These are phyloP conservation scores for Pythium pectinolyticum DNA, from an alignment of 352 stramenopile genomes.

Conservation along the genomic window DNA sequence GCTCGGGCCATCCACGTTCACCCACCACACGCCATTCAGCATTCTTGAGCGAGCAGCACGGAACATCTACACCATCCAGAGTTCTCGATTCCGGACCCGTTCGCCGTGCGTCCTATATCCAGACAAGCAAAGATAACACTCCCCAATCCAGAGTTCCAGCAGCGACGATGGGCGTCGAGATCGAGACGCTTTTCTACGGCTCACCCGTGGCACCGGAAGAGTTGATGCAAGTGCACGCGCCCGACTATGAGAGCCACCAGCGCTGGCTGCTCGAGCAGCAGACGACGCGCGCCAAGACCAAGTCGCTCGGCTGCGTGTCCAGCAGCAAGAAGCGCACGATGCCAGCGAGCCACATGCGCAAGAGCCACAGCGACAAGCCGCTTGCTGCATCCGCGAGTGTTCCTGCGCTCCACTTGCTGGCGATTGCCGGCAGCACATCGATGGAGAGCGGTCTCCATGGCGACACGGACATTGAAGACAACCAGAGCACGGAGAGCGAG, in stretches of 20 bases:
- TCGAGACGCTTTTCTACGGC: conserved; percentile 17
- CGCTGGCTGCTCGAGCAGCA: conserved; percentile 21
- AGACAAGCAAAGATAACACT: neutral
- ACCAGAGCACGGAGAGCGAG: conserved; percentile 21
- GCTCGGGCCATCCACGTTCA: conserved; percentile 5
- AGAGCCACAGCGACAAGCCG: conserved; percentile 38
- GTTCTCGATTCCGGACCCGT: neutral
- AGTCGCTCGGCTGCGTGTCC: conserved; percentile 4
- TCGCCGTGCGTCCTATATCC: no score
- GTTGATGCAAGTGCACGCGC: conserved; percentile 10
- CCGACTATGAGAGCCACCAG: conserved; percentile 21
- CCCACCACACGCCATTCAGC: conserved; percentile 1
- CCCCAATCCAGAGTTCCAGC: conserved; percentile 3
- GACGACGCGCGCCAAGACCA: conserved; percentile 14
- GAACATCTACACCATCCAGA: neutral
- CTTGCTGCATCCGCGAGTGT: conserved; percentile 5
- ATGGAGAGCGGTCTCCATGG: conserved; percentile 34
- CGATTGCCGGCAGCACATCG: conserved; percentile 32
- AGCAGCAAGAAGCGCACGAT: conserved; percentile 16
- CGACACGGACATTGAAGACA: conserved; percentile 21
- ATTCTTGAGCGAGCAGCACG: neutral
- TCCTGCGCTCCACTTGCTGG: conserved; percentile 7
- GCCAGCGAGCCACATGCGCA: conserved; percentile 19
- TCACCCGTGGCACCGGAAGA: conserved; percentile 15
- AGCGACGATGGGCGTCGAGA: conserved; percentile 24